These are phyloP conservation scores for Phytopythium oedochilum DNA, from an alignment of 352 stramenopile species.

Conservation along the genomic window DNA sequence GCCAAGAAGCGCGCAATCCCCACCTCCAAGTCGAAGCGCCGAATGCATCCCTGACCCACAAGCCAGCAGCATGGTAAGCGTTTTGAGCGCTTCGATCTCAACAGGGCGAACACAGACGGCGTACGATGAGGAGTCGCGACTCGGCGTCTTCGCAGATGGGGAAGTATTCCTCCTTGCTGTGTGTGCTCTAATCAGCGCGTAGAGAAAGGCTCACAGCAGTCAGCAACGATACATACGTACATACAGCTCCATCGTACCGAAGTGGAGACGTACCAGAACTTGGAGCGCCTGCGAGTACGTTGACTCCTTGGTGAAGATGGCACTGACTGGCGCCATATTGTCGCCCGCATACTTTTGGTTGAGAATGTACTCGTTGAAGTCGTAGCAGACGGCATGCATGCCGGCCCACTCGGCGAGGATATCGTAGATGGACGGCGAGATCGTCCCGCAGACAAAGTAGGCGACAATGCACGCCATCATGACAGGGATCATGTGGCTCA, in stretches of 20 bases:
- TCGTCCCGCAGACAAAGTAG: slow-evolving; percentile 76
- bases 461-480: slow-evolving; percentile 77
- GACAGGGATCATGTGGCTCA: slow-evolving; percentile 81
- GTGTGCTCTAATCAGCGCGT: slow-evolving; percentile 34
- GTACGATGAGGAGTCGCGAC: slow-evolving; percentile 5
- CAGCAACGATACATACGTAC: background rate
- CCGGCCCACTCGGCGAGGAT: slow-evolving; percentile 73
- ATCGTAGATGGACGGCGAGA: slow-evolving; percentile 84
- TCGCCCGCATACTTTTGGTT: slow-evolving; percentile 57
- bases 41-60: slow-evolving; percentile 43
- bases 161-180: slow-evolving; percentile 81
- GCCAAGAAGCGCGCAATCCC: slow-evolving; percentile 72
- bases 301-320: slow-evolving; percentile 65
- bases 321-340: slow-evolving; percentile 53
- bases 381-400: slow-evolving; percentile 79
- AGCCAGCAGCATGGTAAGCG: background rate
- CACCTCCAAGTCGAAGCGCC: slow-evolving; percentile 74
- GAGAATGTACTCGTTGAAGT: slow-evolving; percentile 77
- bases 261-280: slow-evolving; percentile 33
- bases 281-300: slow-evolving; percentile 70
- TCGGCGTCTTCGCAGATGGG: slow-evolving; percentile 64
- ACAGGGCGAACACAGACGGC: background rate
- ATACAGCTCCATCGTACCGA: too few relatives aligned
- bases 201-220: background rate
- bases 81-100: background rate